A percentile compares a stretch with the other conserved stretches of the same genome.
phyloP scores from a whole-genome alignment of 2,329 filamentous ascomycete genomes.

The Fusarium dimerum region DNA sequence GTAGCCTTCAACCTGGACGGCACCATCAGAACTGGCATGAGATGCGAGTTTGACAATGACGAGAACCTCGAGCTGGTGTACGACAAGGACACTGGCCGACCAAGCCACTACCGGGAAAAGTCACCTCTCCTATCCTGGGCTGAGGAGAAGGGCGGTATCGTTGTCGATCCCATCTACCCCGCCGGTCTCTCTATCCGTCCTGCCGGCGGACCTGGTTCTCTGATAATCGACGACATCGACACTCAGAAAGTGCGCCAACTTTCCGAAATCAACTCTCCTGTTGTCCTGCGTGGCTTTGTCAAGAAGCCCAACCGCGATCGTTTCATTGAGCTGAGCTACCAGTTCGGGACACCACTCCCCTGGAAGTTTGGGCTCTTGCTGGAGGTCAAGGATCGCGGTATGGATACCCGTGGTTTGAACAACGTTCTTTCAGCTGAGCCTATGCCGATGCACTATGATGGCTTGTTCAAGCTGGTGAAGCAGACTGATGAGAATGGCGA shows the following conservation, averaged over 20 bases:
- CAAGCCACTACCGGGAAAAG: slow-evolving; percentile 53
- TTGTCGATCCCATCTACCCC: slow-evolving; percentile 49
- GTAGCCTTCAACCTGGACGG: slow-evolving; percentile 46
- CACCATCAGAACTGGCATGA: slow-evolving; percentile 40
- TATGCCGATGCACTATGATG: slow-evolving; percentile 61
- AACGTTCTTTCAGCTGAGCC: slow-evolving; percentile 55
- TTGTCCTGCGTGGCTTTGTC: slow-evolving; percentile 54
- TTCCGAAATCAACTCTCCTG: slow-evolving; percentile 52
- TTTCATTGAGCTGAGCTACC: slow-evolving; percentile 47
- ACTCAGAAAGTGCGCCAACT: slow-evolving; percentile 46
- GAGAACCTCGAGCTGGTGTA: slow-evolving; percentile 46
- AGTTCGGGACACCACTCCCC: slow-evolving; percentile 48
- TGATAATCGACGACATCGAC: slow-evolving; percentile 46
- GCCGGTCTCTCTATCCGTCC: slow-evolving; percentile 44
- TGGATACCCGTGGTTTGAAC: slow-evolving; percentile 46
- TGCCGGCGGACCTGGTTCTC: slow-evolving; percentile 26
- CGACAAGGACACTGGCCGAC: slow-evolving; percentile 38
- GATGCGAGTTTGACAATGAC: slow-evolving; percentile 42
- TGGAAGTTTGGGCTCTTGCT: slow-evolving; percentile 57
- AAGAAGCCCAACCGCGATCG: slow-evolving; percentile 45
- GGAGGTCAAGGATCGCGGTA: slow-evolving; percentile 51
- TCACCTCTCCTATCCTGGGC: slow-evolving; percentile 47
- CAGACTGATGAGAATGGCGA: slow-evolving; percentile 39
- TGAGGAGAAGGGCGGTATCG: slow-evolving; percentile 37
- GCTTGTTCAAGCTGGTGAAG: slow-evolving; percentile 54